These are phyloP conservation scores for Pisolithus microcarpus DNA, from an alignment of 768 basidiomycete genomes.

Conservation along the genomic window DNA sequence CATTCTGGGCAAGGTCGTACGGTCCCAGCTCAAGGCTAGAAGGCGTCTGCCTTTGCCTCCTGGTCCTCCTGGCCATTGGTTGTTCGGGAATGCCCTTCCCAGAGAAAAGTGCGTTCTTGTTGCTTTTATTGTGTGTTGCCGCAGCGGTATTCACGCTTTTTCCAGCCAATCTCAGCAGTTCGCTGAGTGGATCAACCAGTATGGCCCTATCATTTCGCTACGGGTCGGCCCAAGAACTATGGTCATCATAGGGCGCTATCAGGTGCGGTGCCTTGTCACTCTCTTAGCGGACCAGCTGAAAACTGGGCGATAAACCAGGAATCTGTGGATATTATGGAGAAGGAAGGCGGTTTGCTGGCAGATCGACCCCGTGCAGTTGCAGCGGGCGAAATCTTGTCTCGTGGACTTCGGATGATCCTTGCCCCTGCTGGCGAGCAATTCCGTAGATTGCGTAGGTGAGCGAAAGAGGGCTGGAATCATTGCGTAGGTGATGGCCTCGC, in stretches of 20 bases:
- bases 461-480: background rate
- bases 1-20: constrained; percentile 9
- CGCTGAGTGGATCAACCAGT: constrained; percentile 52
- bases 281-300: background rate
- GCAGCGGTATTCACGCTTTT: no score
- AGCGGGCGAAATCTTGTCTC: constrained; percentile 52
- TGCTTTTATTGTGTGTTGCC: background rate
- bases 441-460: constrained; percentile 53
- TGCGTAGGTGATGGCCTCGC: background rate
- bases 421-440: constrained; percentile 52
- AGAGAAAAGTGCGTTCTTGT: constrained; percentile 17
- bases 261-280: constrained; percentile 18
- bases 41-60: constrained; percentile 21
- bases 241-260: constrained; percentile 30
- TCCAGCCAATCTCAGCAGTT: constrained; percentile 34
- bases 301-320: constrained; percentile 28
- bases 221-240: constrained; percentile 37
- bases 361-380: constrained; percentile 52
- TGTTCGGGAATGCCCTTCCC: constrained; percentile 26
- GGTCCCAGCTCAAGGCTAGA: constrained; percentile 5
- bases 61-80: constrained; percentile 28
- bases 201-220: constrained; percentile 55
- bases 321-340: constrained; percentile 61
- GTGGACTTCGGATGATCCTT: constrained; percentile 51
- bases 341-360: constrained; percentile 49